These are phyloP conservation scores for Thelephora ganbajun DNA, from an alignment of 768 basidiomycete species.

Conservation along the genomic window DNA sequence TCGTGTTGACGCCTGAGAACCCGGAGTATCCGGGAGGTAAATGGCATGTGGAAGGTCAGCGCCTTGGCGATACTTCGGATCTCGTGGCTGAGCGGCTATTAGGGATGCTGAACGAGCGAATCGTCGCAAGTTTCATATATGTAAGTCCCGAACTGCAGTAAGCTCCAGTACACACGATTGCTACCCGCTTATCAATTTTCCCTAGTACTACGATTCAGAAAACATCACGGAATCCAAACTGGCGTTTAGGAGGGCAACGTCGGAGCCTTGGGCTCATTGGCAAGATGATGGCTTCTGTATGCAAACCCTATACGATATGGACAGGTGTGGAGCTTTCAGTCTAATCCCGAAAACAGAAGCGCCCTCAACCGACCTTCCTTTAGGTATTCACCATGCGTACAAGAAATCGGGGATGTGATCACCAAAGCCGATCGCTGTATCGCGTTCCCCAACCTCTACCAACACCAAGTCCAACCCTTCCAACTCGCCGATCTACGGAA, in stretches of 20 bases:
- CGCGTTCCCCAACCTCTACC: constrained; percentile 24
- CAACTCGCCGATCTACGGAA: constrained; percentile 17
- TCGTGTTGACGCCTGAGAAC: constrained; percentile 17
- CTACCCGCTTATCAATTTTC: constrained; percentile 14
- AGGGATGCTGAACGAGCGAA: constrained; percentile 10
- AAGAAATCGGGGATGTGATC: constrained; percentile 16
- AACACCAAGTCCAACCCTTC: constrained; percentile 24
- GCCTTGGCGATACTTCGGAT: constrained; percentile 9
- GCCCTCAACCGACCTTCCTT: not conserved
- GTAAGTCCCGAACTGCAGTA: constrained; percentile 6
- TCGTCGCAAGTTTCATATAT: constrained; percentile 8
- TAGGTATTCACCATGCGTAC: constrained; percentile 5
- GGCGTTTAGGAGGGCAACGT: constrained; percentile 17
- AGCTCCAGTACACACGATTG: no score
- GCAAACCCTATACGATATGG: constrained; percentile 5
- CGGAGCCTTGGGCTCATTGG: constrained; percentile 6
- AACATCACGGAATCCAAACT: constrained; percentile 20
- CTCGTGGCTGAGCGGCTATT: not conserved
- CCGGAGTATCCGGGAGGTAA: constrained; percentile 17
- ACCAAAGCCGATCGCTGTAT: constrained; percentile 17
- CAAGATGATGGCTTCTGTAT: constrained; percentile 10
- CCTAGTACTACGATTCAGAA: constrained; percentile 15
- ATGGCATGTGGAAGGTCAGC: constrained; percentile 20
- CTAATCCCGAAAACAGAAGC: not conserved
- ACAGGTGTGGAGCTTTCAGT: constrained; percentile 11